phyloP scores from a whole-genome alignment of 768 basidiomycete genomes.

The Dioszegia aurantiaca region DNA sequence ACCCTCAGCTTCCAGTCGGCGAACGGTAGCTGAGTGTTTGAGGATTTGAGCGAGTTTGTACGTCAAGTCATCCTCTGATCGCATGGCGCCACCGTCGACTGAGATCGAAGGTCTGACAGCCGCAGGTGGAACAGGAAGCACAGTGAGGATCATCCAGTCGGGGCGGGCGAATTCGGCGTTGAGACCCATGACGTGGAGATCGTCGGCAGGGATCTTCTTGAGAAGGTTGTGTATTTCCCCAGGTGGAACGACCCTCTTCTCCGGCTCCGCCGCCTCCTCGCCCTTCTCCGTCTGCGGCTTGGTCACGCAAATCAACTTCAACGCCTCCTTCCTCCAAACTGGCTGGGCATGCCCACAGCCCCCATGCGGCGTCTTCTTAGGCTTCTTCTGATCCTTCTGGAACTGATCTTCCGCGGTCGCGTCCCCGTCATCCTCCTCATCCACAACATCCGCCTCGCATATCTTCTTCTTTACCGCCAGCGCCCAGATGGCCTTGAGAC shows the following conservation, averaged over 20 bases:
- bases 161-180: conserved; percentile 95
- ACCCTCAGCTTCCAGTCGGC: conserved; percentile 91
- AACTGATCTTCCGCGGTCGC: conserved; percentile 45
- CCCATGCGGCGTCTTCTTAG: conserved; percentile 66
- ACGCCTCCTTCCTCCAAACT: conserved; percentile 82
- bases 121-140: conserved; percentile 94
- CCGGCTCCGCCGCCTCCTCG: conserved; percentile 57
- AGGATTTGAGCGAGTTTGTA: conserved; percentile 97
- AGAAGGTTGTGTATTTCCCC: conserved; percentile 90
- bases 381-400: conserved; percentile 64
- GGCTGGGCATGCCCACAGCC: conserved; percentile 95
- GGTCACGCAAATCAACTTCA: conserved; percentile 91
- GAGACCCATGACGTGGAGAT: conserved; percentile 82
- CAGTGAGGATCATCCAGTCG: conserved; percentile 99
- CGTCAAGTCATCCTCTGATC: conserved; percentile 96
- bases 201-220: conserved; percentile 88
- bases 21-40: conserved; percentile 87
- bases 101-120: conserved; percentile 97
- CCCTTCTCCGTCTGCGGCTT: conserved; percentile 85
- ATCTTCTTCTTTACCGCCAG: conserved; percentile 60
- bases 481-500: conserved; percentile 51
- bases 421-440: conserved; percentile 67
- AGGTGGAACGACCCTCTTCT: conserved; percentile 64
- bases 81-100: conserved; percentile 92
- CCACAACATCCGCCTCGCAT: conserved; percentile 84